These are phyloP conservation scores for Rutstroemia sp. DNA, from an alignment of 2,329 filamentous ascomycete genomes.

Conservation along the genomic window DNA sequence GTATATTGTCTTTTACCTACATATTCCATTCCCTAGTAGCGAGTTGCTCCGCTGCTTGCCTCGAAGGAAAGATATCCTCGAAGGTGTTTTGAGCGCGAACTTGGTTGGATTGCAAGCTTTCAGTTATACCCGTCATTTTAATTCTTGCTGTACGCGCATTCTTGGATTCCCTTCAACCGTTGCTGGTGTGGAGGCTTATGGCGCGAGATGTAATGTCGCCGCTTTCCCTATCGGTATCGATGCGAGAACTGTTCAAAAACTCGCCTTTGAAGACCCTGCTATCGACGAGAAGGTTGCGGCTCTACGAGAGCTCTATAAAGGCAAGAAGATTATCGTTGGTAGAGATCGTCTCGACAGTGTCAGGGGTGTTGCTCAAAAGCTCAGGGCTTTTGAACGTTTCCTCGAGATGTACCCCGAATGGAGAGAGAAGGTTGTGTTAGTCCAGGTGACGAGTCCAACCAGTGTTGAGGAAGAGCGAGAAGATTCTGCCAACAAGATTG, in stretches of 20 bases:
- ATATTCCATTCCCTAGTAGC: slow-evolving; percentile 91
- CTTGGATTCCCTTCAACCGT: slow-evolving; percentile 84
- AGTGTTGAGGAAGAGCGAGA: slow-evolving; percentile 72
- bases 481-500: slow-evolving; percentile 70
- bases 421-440: slow-evolving; percentile 85
- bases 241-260: slow-evolving; percentile 66
- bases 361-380: slow-evolving; percentile 88
- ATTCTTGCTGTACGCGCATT: slow-evolving; percentile 86
- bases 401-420: slow-evolving; percentile 85
- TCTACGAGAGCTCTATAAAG: slow-evolving; percentile 71
- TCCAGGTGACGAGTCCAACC: slow-evolving; percentile 89
- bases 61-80: slow-evolving; percentile 80
- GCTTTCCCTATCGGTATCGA: slow-evolving; percentile 95
- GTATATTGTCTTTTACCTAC: slow-evolving; percentile 91
- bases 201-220: slow-evolving; percentile 80
- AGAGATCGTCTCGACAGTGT: slow-evolving; percentile 91
- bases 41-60: slow-evolving; percentile 89
- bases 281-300: slow-evolving; percentile 65
- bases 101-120: slow-evolving; percentile 94
- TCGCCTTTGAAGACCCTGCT: slow-evolving; percentile 64
- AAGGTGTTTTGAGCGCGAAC: slow-evolving; percentile 84
- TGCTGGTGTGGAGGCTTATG: slow-evolving; percentile 81
- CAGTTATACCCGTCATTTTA: slow-evolving; percentile 90
- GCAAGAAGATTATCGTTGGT: slow-evolving; percentile 91
- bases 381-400: slow-evolving; percentile 90